Conservation (phyloP, 176 grass and related monocot genomes). For the Themeda triandra region DNA sequence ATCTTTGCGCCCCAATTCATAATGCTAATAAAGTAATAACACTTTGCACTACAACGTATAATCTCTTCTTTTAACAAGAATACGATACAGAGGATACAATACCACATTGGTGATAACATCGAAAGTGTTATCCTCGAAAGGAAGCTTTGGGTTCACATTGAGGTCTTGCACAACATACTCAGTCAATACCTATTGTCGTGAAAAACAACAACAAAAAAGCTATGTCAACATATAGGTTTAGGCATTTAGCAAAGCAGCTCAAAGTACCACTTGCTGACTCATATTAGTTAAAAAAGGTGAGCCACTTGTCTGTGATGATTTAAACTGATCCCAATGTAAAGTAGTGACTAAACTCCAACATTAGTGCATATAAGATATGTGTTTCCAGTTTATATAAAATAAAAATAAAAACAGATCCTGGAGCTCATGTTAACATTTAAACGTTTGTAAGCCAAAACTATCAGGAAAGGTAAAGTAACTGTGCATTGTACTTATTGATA, state of each 20-base stretch:
- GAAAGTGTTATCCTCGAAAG: slow-evolving; percentile 78
- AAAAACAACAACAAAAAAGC: not conserved
- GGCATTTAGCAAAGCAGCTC: not conserved
- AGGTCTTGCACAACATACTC: slow-evolving; percentile 95
- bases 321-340: not conserved
- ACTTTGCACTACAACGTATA: not conserved
- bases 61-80: not conserved
- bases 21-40: not conserved
- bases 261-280: not conserved
- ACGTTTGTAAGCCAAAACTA: not conserved
- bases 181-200: slow-evolving; percentile 63
- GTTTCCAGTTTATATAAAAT: not conserved
- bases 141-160: slow-evolving; percentile 81
- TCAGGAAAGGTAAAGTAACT: not conserved
- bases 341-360: not conserved
- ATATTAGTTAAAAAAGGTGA: not conserved
- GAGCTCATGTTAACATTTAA: not conserved
- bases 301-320: not conserved
- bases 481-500: not conserved
- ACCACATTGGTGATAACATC: slow-evolving; percentile 98
- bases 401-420: not conserved
- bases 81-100: slow-evolving; percentile 8
- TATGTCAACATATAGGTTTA: not conserved
- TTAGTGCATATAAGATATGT: not conserved
- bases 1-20: not conserved